A percentile compares a stretch with the other conserved stretches of the same genome.
Evolutionary conservation across 768 basidiomycete genomes (phyloP).

Genomic region (Neoboletus brunneissimus): DNA sequence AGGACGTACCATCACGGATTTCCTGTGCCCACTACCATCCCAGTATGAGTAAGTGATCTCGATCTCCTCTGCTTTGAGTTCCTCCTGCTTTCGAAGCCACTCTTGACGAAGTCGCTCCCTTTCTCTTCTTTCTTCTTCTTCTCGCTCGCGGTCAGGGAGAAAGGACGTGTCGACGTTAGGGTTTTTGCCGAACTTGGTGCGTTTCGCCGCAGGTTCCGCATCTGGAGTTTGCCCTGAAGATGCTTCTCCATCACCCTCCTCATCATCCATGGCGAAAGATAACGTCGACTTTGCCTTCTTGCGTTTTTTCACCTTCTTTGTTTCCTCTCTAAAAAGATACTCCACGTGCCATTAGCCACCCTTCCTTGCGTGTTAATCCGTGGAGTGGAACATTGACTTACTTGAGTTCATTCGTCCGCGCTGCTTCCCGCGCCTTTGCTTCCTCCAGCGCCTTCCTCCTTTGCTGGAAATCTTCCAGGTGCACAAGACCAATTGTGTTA

Average conservation of each 20-base stretch:
- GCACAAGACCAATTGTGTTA: slow-evolving; percentile 87
- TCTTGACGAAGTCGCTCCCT: slow-evolving; percentile 86
- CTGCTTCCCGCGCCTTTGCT: slow-evolving; percentile 85
- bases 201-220: slow-evolving; percentile 54
- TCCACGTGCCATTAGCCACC: slow-evolving; percentile 76
- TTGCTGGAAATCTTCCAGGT: slow-evolving; percentile 90
- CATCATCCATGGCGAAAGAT: slow-evolving; percentile 89
- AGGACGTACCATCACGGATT: slow-evolving; percentile 75
- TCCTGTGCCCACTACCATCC: slow-evolving; percentile 97
- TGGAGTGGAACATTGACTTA: slow-evolving; percentile 46
- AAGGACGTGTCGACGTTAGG: slow-evolving; percentile 97
- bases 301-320: slow-evolving; percentile 85
- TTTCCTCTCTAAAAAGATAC: slow-evolving; percentile 83
- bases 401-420: slow-evolving; percentile 81
- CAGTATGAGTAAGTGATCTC: slow-evolving; percentile 96
- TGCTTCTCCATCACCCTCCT: slow-evolving; percentile 47
- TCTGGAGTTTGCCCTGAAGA: slow-evolving; percentile 40
- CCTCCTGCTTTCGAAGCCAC: slow-evolving; percentile 76
- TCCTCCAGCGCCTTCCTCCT: slow-evolving; percentile 87
- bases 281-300: slow-evolving; percentile 90
- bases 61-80: slow-evolving; percentile 69
- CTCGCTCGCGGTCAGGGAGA: slow-evolving; percentile 95
- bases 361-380: slow-evolving; percentile 18
- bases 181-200: slow-evolving; percentile 86
- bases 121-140: slow-evolving; percentile 86